Conservation (phyloP, 2,329 filamentous ascomycete species). For the Orbilia ellipsospora region DNA sequence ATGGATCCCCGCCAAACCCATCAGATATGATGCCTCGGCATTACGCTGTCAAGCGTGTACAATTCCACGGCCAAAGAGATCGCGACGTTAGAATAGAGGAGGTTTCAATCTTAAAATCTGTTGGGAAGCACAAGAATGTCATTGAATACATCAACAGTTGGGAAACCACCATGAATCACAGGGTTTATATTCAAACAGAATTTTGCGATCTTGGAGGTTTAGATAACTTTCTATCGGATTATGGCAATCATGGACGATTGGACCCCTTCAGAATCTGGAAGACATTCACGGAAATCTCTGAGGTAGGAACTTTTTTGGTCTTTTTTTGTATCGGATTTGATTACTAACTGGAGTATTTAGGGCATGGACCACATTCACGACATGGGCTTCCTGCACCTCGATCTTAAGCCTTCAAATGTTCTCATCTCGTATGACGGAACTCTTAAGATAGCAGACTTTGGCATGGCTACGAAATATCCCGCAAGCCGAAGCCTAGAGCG, state of each 20-base stretch:
- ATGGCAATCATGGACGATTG: constrained; percentile 83
- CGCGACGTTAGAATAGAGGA: constrained; percentile 86
- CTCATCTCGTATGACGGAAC: constrained; percentile 83
- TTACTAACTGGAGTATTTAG: constrained; percentile 65
- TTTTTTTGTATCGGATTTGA: background rate
- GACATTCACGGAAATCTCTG: constrained; percentile 84
- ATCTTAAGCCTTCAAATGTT: constrained; percentile 86
- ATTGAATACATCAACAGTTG: constrained; percentile 85
- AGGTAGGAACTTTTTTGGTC: constrained; percentile 69
- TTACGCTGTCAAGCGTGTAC: constrained; percentile 94
- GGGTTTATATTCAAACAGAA: constrained; percentile 97
- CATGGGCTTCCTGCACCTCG: constrained; percentile 84
- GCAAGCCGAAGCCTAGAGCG: constrained; percentile 81
- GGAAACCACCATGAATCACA: constrained; percentile 76
- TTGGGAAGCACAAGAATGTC: constrained; percentile 84
- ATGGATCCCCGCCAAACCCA: constrained; percentile 68
- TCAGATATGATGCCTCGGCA: constrained; percentile 67
- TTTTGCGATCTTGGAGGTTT: constrained; percentile 95
- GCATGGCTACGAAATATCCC: constrained; percentile 82
- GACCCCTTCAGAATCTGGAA: constrained; percentile 99
- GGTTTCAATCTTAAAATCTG: constrained; percentile 79
- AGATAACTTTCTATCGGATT: constrained; percentile 82
- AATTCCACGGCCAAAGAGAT: constrained; percentile 81
- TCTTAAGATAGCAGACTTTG: constrained; percentile 88
- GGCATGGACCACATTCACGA: constrained; percentile 91